Conservation (phyloP, 164 flowering plant genomes). For the Paratinospora sagittata region DNA sequence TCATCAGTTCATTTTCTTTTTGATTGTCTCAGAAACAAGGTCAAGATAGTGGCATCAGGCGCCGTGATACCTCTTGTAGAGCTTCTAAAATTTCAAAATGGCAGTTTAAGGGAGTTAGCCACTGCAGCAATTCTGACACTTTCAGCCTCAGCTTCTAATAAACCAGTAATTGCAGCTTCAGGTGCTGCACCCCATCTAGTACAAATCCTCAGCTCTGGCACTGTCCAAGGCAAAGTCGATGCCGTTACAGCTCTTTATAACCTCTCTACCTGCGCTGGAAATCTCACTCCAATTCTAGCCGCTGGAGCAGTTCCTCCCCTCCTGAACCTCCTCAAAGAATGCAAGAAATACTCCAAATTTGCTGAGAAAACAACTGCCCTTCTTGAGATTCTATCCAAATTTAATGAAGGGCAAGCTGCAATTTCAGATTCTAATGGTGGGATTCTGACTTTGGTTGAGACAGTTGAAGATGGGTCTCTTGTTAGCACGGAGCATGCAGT, state of each 20-base stretch:
- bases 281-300: slow-evolving; percentile 32
- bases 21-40: slow-evolving; percentile 54
- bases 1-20: not conserved
- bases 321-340: slow-evolving; percentile 60
- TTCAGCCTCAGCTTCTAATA: slow-evolving; percentile 59
- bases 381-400: slow-evolving; percentile 46
- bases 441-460: slow-evolving; percentile 62
- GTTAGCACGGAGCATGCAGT: slow-evolving; percentile 70
- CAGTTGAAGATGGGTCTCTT: slow-evolving; percentile 76
- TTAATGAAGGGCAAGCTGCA: slow-evolving; percentile 53
- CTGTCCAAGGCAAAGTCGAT: slow-evolving; percentile 68
- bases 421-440: slow-evolving; percentile 47
- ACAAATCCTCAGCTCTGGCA: slow-evolving; percentile 55
- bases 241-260: slow-evolving; percentile 74
- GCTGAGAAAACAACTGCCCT: slow-evolving; percentile 78
- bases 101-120: slow-evolving; percentile 53
- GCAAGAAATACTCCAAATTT: slow-evolving; percentile 74
- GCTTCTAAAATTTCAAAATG: slow-evolving; percentile 47
- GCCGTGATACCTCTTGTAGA: slow-evolving; percentile 65
- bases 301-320: slow-evolving; percentile 56
- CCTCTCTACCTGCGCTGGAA: slow-evolving; percentile 48
- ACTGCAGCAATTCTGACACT: slow-evolving; percentile 72
- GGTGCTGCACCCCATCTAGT: slow-evolving; percentile 68
- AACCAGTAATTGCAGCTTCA: slow-evolving; percentile 44
- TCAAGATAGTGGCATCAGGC: slow-evolving; percentile 53